Evolutionary conservation across 2,329 filamentous ascomycete genomes (phyloP), one percentile per base, ranked within the genome.

Genomic region (Trichoderma endophyticum): DNA sequence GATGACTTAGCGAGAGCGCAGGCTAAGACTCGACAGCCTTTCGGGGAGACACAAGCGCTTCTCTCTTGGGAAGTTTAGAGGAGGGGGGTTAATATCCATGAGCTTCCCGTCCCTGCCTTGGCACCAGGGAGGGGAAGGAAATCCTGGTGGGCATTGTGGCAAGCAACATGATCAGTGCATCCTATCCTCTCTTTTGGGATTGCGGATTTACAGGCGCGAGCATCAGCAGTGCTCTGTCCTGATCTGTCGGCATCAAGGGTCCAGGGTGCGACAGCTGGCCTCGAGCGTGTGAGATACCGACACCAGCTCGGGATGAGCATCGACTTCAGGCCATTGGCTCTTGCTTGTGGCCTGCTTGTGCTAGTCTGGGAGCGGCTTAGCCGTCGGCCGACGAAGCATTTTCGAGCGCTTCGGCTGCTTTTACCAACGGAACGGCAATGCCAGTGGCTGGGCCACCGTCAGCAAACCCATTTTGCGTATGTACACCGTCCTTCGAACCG

Each of bases 361-460:
- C 67, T 70, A 70, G 67, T 39, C 66, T 62, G 32, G 57, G 48
- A 51, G 57, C 34, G 67, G 67, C 67, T 15, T 62, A 70, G 67
- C 14, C 57, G 57, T 70, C 68, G 68, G 68, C 68, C 60, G 68
- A 71, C 60, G 43, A 71, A 71, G 24, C 48, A 64, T 43, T 24
- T 64, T 30, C 5, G 60, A 63, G 60, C 60, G 60, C 60, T 64
- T 51, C 67, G 66, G 39, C 57, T 61, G 34, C 36, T 61, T 61
- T 51, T 51, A 30, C 63, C 28, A 57, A 67, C 64, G 51, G 64
- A 67, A 54, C 64, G 64, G 64, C 64, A 57, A 67, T 61, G 36
- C 39, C 59, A 71, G 68, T 71, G 68, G 68, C 68, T 71, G 68
- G 68, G 68, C 48, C 48, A 43, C 68, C 68, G 59, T 71, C 68